Evolutionary conservation across 2,329 filamentous ascomycete genomes (phyloP).

Genomic region (Alternaria sp.): DNA sequence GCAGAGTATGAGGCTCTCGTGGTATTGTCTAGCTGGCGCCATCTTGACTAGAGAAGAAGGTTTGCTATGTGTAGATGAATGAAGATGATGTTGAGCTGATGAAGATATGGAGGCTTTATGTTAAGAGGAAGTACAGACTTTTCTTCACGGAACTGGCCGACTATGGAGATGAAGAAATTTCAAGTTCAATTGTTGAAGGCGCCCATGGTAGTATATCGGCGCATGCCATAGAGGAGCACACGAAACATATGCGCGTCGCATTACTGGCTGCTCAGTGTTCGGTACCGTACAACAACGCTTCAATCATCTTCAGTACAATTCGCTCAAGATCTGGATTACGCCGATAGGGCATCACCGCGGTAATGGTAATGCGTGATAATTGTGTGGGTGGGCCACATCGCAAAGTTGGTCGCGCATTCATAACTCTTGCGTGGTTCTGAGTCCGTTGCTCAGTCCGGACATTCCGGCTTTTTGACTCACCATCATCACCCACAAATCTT

Average conservation of each 20-base stretch:
- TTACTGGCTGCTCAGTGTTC: neutral
- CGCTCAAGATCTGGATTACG: neutral
- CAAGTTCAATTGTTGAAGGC: neutral
- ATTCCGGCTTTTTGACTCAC: accelerated
- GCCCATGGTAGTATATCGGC: neutral
- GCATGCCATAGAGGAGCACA: neutral
- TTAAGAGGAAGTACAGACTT: neutral
- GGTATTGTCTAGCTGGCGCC: neutral
- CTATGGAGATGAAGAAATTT: neutral
- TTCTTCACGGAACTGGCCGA: neutral
- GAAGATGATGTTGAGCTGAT: neutral
- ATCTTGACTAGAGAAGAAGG: neutral
- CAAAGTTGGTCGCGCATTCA: neutral
- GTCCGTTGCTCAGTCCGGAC: neutral
- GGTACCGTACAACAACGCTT: neutral
- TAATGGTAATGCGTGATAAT: no score
- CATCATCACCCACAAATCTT: neutral
- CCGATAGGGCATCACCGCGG: no score
- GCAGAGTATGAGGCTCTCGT: neutral
- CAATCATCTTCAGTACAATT: neutral
- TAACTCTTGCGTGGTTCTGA: neutral
- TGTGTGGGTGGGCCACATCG: neutral
- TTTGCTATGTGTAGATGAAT: neutral
- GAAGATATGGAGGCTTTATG: neutral
- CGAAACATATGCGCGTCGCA: neutral